A percentile compares a stretch with the other conserved stretches of the same genome.
Evolutionary conservation across 768 basidiomycete genomes (phyloP).

Genomic region (Dictyophora rubrovolvata): DNA sequence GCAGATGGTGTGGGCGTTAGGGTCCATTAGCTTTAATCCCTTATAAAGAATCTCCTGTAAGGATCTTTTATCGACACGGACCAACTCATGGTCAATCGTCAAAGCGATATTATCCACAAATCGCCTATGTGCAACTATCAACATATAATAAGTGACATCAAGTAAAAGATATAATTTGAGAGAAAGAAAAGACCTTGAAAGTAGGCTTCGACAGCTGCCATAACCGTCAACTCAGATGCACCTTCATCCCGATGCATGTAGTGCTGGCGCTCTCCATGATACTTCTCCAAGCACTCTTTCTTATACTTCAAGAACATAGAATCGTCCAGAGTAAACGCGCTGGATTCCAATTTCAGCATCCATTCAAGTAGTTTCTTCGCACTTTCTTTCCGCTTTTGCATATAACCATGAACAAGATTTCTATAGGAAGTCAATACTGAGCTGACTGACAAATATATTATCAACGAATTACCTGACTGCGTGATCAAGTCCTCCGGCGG

Average conservation of each 20-base stretch:
- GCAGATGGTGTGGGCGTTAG: constrained; percentile 37
- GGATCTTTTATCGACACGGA: constrained; percentile 38
- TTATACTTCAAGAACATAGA: constrained; percentile 40
- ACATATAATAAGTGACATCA: background rate
- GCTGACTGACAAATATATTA: background rate
- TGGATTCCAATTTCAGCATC: constrained; percentile 39
- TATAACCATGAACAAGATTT: constrained; percentile 39
- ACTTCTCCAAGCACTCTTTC: constrained; percentile 39
- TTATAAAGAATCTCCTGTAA: constrained; percentile 35
- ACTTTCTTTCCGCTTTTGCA: constrained; percentile 31
- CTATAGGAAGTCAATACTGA: constrained; percentile 20
- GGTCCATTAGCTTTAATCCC: constrained; percentile 43
- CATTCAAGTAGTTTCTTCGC: constrained; percentile 35
- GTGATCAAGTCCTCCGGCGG: constrained; percentile 42
- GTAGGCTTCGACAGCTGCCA: constrained; percentile 64
- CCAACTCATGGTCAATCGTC: constrained; percentile 45
- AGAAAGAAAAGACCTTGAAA: constrained; percentile 49
- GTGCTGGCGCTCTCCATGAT: constrained; percentile 21
- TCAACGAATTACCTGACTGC: constrained; percentile 31
- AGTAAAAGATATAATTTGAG: background rate
- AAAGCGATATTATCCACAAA: constrained; percentile 47
- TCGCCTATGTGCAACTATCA: constrained; percentile 47
- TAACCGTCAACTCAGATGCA: constrained; percentile 44
- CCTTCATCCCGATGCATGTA: constrained; percentile 16
- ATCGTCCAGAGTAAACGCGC: constrained; percentile 42